phyloP scores from a whole-genome alignment of 1,139 yeast genomes.

The Lodderomyces pseudojiufengensis region DNA sequence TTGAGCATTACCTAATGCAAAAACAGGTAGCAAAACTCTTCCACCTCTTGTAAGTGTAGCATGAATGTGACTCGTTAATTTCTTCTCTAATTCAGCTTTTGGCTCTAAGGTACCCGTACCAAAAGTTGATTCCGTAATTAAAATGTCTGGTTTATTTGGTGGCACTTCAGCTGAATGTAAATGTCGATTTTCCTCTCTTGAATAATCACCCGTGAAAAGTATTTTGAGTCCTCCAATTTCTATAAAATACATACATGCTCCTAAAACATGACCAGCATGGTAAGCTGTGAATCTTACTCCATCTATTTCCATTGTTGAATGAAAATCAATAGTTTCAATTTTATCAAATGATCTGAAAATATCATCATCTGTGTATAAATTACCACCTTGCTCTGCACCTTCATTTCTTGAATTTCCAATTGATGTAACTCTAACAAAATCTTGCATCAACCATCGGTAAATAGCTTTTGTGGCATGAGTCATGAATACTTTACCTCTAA shows the following conservation, averaged over 20 bases:
- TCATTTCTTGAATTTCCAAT: constrained; percentile 41
- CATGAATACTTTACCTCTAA: constrained; percentile 95
- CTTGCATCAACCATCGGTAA: constrained; percentile 90
- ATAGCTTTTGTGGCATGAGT: constrained; percentile 99
- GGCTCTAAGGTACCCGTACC: constrained; percentile 98
- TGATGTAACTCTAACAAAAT: constrained; percentile 88
- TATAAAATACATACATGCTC: constrained; percentile 96
- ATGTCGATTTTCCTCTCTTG: constrained; percentile 94
- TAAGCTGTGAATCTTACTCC: constrained; percentile 96
- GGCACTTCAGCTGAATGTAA: constrained; percentile 95
- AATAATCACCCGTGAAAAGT: constrained; percentile 92
- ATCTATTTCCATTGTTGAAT: constrained; percentile 89
- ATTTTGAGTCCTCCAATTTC: constrained; percentile 92
- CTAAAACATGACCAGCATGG: constrained; percentile 98
- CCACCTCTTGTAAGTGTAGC: constrained; percentile 88
- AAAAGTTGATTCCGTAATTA: constrained; percentile 92
- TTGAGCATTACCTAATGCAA: constrained; percentile 96
- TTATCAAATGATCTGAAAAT: constrained; percentile 79
- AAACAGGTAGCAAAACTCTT: constrained; percentile 86
- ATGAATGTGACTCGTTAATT: constrained; percentile 78
- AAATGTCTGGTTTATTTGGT: constrained; percentile 78
- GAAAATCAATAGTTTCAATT: constrained; percentile 93
- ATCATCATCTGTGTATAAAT: constrained; percentile 86
- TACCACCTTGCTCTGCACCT: constrained; percentile 30
- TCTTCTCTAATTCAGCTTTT: constrained; percentile 74